These are phyloP conservation scores for Blastobotrys parvus DNA, from an alignment of 805 yeast genomes.

Conservation along the genomic window DNA sequence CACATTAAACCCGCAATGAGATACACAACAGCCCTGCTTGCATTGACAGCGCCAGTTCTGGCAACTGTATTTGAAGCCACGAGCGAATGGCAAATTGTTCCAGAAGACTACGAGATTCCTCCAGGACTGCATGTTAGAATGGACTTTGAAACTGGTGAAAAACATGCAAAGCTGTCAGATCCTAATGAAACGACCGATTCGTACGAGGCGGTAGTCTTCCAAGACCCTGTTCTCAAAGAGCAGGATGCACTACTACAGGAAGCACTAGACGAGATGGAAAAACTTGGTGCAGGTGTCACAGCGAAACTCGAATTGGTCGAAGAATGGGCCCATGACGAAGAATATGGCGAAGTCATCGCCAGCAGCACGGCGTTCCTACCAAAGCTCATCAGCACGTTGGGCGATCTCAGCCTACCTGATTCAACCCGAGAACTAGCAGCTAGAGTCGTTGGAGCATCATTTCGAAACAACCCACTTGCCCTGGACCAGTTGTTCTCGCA, in stretches of 20 bases:
- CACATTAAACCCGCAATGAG: not conserved
- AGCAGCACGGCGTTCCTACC: slow-evolving; percentile 19
- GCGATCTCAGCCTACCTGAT: slow-evolving; percentile 12
- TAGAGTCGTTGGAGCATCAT: slow-evolving; percentile 54
- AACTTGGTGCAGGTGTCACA: not conserved
- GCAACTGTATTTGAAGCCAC: slow-evolving; percentile 47
- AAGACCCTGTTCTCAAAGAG: slow-evolving; percentile 2
- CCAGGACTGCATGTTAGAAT: slow-evolving; percentile 70
- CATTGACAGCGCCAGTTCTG: not conserved
- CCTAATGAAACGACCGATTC: slow-evolving; percentile 17
- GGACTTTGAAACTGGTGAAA: slow-evolving; percentile 61
- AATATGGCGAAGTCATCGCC: slow-evolving; percentile 43
- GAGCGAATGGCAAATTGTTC: slow-evolving; percentile 58
- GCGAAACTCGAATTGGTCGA: slow-evolving; percentile 31
- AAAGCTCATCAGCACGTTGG: slow-evolving; percentile 11
- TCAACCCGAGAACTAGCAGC: slow-evolving; percentile 41
- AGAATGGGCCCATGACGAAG: slow-evolving; percentile 54
- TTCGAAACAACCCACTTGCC: slow-evolving; percentile 70
- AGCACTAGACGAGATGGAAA: not conserved
- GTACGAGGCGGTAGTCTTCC: not conserved
- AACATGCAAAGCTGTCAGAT: slow-evolving; percentile 58
- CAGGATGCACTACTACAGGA: slow-evolving; percentile 1
- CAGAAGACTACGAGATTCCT: slow-evolving; percentile 70
- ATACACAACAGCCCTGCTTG: not conserved
- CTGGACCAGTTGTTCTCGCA: slow-evolving; percentile 9